Conservation (phyloP, 768 basidiomycete genomes). For the Mycena alexandri region DNA sequence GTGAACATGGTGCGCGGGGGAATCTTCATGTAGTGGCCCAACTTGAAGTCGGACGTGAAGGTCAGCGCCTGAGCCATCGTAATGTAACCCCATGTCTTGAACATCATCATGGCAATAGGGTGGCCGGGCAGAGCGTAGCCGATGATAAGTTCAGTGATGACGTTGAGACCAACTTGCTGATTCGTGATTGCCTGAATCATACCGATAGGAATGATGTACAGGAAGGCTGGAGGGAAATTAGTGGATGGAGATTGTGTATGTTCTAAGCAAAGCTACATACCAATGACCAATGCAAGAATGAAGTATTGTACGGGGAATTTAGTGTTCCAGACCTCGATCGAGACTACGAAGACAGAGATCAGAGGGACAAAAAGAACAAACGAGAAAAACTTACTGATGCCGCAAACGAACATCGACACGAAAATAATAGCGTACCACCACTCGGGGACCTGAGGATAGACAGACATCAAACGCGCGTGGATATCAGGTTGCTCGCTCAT, state of each 20-base stretch:
- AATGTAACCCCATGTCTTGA: slow-evolving; percentile 87
- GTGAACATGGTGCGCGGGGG: slow-evolving; percentile 57
- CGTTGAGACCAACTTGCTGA: slow-evolving; percentile 65
- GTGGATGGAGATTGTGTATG: slow-evolving; percentile 25
- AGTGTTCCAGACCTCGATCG: slow-evolving; percentile 46
- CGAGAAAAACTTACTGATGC: slow-evolving; percentile 60
- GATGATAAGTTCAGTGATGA: slow-evolving; percentile 85
- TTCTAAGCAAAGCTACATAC: slow-evolving; percentile 45
- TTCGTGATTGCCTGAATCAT: slow-evolving; percentile 76
- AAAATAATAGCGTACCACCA: slow-evolving; percentile 88
- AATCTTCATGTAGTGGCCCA: slow-evolving; percentile 44
- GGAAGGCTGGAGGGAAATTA: slow-evolving; percentile 52
- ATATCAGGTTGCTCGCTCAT: slow-evolving; percentile 87
- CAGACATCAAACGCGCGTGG: slow-evolving; percentile 84
- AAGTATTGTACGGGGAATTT: slow-evolving; percentile 69
- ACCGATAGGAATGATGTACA: slow-evolving; percentile 82
- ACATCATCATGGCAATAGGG: slow-evolving; percentile 87
- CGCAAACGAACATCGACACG: slow-evolving; percentile 59
- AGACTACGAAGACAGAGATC: no score
- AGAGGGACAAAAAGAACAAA: slow-evolving; percentile 3
- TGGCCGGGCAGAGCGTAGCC: slow-evolving; percentile 85
- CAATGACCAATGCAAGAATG: slow-evolving; percentile 75
- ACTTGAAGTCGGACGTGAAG: slow-evolving; percentile 74
- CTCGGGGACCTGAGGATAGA: slow-evolving; percentile 81
- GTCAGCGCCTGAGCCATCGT: slow-evolving; percentile 72